A percentile compares a stretch with the other conserved stretches of the same genome.
Conservation (phyloP, 2,329 filamentous ascomycete genomes). For the Pseudopyricularia javanii region DNA sequence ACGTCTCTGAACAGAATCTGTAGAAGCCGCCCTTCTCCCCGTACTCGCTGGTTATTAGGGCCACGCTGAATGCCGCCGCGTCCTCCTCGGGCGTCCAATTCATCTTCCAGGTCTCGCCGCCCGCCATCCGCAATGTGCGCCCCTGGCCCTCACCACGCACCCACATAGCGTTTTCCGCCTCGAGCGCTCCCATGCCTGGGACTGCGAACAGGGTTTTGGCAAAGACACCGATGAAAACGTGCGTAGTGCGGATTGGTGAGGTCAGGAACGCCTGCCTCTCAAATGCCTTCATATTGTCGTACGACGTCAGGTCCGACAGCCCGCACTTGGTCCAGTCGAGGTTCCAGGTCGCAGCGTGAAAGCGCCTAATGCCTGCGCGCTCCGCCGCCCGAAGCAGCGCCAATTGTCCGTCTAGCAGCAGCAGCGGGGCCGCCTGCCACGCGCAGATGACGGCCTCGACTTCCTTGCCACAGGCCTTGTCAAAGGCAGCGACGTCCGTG, state of each 20-base stretch:
- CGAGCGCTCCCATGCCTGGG: conserved; percentile 6
- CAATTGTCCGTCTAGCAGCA: conserved; percentile 19
- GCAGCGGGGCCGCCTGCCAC: conserved; percentile 3
- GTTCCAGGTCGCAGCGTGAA: conserved; percentile 18
- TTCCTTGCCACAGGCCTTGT: conserved; percentile 2
- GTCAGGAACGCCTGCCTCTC: conserved; percentile 15
- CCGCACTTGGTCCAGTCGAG: conserved; percentile 16
- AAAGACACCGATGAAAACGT: conserved; percentile 16
- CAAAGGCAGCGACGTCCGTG: conserved; percentile 3
- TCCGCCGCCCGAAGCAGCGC: conserved; percentile 22
- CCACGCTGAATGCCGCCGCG: conserved; percentile 6
- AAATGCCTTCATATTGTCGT: conserved; percentile 21
- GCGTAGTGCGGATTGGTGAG: conserved; percentile 15
- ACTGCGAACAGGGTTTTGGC: conserved; percentile 13
- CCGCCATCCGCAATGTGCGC: conserved; percentile 7
- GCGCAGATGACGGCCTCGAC: conserved; percentile 5
- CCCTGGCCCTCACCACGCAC: conserved; percentile 4
- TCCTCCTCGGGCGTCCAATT: conserved; percentile 11
- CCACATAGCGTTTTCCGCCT: conserved; percentile 8
- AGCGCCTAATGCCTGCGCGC: conserved; percentile 17
- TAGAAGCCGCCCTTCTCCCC: conserved; percentile 8
- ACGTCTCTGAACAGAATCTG: conserved; percentile 9
- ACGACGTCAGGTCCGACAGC: conserved; percentile 17
- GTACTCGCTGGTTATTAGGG: conserved; percentile 6
- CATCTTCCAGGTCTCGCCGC: conserved; percentile 5